Conservation (phyloP, 202 grass and related monocot species). For the Schoenoplectus triqueter region DNA sequence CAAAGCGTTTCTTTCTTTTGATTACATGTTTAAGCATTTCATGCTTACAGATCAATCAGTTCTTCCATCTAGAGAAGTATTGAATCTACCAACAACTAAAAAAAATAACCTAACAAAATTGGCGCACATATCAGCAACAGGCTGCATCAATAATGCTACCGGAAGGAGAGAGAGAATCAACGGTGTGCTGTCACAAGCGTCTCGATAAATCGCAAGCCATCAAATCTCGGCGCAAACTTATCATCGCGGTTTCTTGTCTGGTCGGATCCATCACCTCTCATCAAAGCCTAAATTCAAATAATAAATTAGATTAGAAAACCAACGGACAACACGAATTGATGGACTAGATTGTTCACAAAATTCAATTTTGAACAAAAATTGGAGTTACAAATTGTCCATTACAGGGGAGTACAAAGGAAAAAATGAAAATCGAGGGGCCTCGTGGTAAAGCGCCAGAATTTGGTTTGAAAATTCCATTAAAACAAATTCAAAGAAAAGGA, state of each 20-base stretch:
- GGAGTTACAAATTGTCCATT: not conserved
- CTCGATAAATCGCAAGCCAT: conserved; percentile 77
- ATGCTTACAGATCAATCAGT: conserved; percentile 14
- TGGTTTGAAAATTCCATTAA: conserved; percentile 4
- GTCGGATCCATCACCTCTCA: conserved; percentile 17
- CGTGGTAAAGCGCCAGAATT: not conserved
- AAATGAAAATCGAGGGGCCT: not conserved
- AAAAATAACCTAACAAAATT: conserved; percentile 27
- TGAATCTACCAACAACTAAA: conserved; percentile 24
- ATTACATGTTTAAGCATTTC: conserved; percentile 21
- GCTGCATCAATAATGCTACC: conserved; percentile 26
- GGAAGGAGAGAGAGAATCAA: conserved; percentile 34
- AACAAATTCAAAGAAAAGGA: not conserved
- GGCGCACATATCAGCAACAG: conserved; percentile 35
- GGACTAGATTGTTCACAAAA: not conserved
- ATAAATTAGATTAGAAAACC: not conserved
- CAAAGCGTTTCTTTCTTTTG: conserved; percentile 29
- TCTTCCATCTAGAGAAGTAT: conserved; percentile 1
- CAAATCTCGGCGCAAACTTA: conserved; percentile 70
- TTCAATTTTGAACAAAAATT: not conserved
- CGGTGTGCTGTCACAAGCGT: conserved; percentile 78
- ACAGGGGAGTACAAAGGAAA: not conserved
- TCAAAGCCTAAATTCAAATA: not conserved
- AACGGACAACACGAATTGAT: not conserved
- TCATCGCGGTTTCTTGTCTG: conserved; percentile 18